Conservation (phyloP, 2,329 filamentous ascomycete species). For the Fusarium odoratissimum region DNA sequence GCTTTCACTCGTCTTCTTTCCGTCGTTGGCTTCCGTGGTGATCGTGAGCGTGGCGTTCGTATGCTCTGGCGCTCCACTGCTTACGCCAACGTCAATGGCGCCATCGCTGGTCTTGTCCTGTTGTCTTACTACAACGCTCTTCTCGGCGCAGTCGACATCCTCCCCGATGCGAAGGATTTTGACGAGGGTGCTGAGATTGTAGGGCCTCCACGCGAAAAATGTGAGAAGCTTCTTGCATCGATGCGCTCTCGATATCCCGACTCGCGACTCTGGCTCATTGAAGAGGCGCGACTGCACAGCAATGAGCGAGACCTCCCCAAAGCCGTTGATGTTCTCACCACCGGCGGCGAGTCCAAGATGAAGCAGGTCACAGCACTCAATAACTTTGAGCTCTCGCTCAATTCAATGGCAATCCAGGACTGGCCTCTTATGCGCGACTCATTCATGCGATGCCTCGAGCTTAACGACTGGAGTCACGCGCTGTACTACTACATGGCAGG, state of each 20-base stretch:
- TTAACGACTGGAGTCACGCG: constrained; percentile 92
- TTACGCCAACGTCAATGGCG: constrained; percentile 91
- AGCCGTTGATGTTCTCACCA: constrained; percentile 73
- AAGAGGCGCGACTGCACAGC: constrained; percentile 83
- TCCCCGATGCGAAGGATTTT: constrained; percentile 70
- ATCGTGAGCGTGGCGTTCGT: constrained; percentile 81
- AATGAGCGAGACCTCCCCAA: constrained; percentile 73
- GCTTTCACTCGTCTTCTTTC: constrained; percentile 88
- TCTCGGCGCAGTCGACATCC: constrained; percentile 87
- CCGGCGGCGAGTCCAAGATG: constrained; percentile 74
- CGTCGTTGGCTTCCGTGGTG: constrained; percentile 91
- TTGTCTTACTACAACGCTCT: constrained; percentile 91
- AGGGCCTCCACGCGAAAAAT: constrained; percentile 77
- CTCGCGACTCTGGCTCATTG: constrained; percentile 86
- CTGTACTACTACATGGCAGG: constrained; percentile 92
- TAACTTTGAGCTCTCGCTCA: constrained; percentile 84
- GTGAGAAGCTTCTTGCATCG: constrained; percentile 72
- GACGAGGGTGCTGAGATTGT: constrained; percentile 68
- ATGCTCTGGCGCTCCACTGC: constrained; percentile 93
- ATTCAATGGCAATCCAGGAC: constrained; percentile 81
- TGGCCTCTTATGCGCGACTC: constrained; percentile 79
- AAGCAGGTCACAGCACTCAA: constrained; percentile 89
- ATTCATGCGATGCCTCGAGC: constrained; percentile 79
- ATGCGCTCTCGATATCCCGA: constrained; percentile 85
- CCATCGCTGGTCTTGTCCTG: constrained; percentile 83